phyloP scores from a whole-genome alignment of 805 yeast genomes.

The Debaryomyces hansenii region DNA sequence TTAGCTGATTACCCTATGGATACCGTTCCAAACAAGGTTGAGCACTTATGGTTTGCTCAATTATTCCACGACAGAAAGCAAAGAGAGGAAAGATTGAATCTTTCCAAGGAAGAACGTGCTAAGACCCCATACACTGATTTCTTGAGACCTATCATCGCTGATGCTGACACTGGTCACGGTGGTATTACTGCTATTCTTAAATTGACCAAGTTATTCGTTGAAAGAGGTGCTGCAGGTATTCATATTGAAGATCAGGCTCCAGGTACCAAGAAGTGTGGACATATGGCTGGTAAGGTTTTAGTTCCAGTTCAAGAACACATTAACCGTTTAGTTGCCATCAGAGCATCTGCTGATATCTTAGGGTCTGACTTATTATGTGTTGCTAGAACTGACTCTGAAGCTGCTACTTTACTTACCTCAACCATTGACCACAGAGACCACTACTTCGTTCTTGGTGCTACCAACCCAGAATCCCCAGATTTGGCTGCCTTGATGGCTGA shows the following conservation, averaged over 20 bases:
- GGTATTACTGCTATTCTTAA: constrained; percentile 96
- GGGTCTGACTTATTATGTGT: constrained; percentile 84
- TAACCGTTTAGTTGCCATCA: constrained; percentile 88
- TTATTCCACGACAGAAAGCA: constrained; percentile 97
- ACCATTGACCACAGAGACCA: constrained; percentile 95
- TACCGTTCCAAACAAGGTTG: constrained; percentile 97
- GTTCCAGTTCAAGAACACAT: constrained; percentile 98
- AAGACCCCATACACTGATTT: constrained; percentile 78
- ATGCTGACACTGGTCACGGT: constrained; percentile 99
- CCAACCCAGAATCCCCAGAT: constrained; percentile 78
- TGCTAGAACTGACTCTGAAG: constrained; percentile 97
- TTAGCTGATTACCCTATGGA: constrained; percentile 98
- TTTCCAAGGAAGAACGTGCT: constrained; percentile 64
- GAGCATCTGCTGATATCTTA: constrained; percentile 93
- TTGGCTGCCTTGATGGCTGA: constrained; percentile 75
- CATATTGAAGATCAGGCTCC: constrained; percentile 99
- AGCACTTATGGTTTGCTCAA: constrained; percentile 95
- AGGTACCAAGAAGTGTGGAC: constrained; percentile 98
- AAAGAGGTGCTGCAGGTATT: constrained; percentile 98
- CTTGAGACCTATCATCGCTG: constrained; percentile 93
- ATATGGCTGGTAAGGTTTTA: constrained; percentile 97
- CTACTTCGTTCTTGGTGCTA: constrained; percentile 85
- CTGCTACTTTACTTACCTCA: constrained; percentile 91
- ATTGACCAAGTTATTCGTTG: constrained; percentile 92
- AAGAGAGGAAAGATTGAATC: constrained; percentile 72